Percentiles rank a stretch among this genome's conserved stretches.
Evolutionary conservation across 306 rosid species (phyloP).

Genomic region (Vigna hirtella): DNA sequence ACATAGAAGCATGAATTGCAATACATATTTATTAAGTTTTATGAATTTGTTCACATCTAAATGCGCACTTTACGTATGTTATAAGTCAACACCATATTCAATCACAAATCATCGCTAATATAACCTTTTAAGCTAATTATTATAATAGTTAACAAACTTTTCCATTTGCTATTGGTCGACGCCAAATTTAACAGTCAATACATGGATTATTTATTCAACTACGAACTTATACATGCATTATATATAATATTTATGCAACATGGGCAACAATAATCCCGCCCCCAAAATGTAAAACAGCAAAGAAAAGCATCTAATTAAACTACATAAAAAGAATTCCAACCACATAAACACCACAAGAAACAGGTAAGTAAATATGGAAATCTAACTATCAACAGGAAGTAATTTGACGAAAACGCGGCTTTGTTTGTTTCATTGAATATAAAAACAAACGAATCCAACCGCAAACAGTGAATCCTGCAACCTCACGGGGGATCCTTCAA

Average conservation of each 20-base stretch:
- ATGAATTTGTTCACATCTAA: not conserved
- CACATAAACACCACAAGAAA: not conserved
- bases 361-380: not conserved
- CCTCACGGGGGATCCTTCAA: not conserved
- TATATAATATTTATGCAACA: not conserved
- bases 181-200: too few species aligned
- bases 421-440: not conserved
- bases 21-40: not conserved
- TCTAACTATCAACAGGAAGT: not conserved
- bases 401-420: not conserved
- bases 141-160: not conserved
- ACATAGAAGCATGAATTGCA: not conserved
- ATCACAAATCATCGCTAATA: not conserved
- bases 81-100: not conserved
- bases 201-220: not conserved
- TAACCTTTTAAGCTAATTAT: not conserved
- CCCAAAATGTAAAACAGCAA: slow-evolving; percentile 20
- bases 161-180: not conserved
- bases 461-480: not conserved
- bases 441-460: slow-evolving; percentile 3
- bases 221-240: not conserved
- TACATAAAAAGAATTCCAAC: not conserved
- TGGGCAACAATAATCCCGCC: not conserved
- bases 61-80: not conserved
- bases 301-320: not conserved